These are phyloP conservation scores for Acanthamoeba sp. DNA, from an alignment of 208 protist genomes.

Conservation along the genomic window DNA sequence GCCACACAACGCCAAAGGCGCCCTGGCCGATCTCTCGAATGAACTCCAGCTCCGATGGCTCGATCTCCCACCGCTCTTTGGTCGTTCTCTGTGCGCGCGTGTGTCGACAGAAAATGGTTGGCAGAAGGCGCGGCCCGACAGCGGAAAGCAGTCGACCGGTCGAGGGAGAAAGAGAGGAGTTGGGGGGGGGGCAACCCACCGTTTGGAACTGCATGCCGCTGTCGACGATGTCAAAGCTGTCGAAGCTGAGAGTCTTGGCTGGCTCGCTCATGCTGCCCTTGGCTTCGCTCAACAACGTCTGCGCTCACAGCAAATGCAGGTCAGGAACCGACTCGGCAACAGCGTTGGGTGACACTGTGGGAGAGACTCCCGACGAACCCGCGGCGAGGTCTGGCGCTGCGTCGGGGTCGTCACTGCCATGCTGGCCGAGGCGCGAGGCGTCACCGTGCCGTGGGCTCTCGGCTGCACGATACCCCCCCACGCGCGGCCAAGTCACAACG, in stretches of 20 bases:
- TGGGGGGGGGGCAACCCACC: neutral
- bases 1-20: neutral
- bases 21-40: slow-evolving; percentile 6
- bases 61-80: slow-evolving; percentile 8
- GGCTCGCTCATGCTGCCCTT: neutral
- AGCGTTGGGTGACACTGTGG: neutral
- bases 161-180: neutral
- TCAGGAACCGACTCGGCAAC: neutral
- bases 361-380: neutral
- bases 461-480: neutral
- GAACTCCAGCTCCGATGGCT: neutral
- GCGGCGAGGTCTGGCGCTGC: neutral
- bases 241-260: neutral
- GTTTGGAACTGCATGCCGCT: slow-evolving; percentile 10
- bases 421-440: neutral
- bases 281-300: neutral
- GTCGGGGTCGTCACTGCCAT: neutral
- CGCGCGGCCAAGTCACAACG: too few relatives aligned
- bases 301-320: too few relatives aligned
- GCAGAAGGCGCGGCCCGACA: too few relatives aligned
- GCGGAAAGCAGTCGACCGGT: too few relatives aligned
- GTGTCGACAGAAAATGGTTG: too few relatives aligned
- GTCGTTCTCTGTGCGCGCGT: slow-evolving; percentile 3
- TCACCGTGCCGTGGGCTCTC: neutral
- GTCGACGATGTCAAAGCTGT: slow-evolving; percentile 6